Conservation (phyloP, 2,329 filamentous ascomycete genomes). For the Zymoseptoria crescenta region DNA sequence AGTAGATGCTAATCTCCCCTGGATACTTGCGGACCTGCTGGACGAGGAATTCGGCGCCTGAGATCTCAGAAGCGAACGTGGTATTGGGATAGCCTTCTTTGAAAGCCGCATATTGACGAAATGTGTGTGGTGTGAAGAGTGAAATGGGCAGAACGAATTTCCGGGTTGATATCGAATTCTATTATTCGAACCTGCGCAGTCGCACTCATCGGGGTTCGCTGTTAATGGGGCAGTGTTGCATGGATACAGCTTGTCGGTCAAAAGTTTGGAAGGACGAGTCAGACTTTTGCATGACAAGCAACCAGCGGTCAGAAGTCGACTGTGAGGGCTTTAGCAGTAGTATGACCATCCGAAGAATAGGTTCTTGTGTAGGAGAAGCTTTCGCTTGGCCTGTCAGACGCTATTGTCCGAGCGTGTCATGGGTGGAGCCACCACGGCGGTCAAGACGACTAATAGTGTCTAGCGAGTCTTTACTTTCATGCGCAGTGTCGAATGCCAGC, state of each 20-base stretch:
- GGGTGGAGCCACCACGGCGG: background rate
- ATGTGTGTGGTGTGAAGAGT: no score
- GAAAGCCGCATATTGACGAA: conserved; percentile 29
- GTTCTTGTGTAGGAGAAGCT: background rate
- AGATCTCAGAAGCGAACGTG: conserved; percentile 32
- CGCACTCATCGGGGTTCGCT: background rate
- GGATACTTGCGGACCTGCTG: conserved; percentile 41
- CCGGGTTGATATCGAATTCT: background rate
- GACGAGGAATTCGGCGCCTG: conserved; percentile 42
- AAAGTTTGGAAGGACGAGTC: background rate
- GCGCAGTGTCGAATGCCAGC: background rate
- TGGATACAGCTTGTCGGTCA: background rate
- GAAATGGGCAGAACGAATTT: background rate
- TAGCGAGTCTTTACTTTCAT: background rate
- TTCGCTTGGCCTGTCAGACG: background rate
- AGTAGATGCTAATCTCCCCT: conserved; percentile 43
- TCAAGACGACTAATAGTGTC: background rate
- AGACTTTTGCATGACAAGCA: background rate
- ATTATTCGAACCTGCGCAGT: background rate
- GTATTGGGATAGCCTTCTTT: conserved; percentile 41
- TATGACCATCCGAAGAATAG: background rate
- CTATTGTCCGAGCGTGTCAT: background rate
- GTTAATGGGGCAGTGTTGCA: background rate
- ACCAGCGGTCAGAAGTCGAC: background rate
- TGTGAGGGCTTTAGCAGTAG: background rate